Percentiles rank a stretch among this genome's conserved stretches.
These are phyloP conservation scores for Oldenlandia corymbosa DNA, from an alignment of 257 asterid genomes.

Conservation along the genomic window DNA sequence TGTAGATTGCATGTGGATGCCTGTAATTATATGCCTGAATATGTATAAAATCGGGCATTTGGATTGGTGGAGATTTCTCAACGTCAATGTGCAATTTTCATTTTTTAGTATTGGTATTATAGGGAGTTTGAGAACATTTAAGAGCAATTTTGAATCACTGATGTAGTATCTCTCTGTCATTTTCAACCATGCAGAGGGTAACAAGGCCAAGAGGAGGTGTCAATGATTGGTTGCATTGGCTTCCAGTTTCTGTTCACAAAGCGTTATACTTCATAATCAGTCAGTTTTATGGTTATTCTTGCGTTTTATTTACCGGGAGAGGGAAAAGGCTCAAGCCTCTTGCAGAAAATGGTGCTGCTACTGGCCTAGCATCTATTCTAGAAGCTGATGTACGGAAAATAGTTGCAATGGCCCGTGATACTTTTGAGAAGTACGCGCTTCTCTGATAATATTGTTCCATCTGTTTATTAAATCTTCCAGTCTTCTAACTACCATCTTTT, in stretches of 20 bases:
- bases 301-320: slow-evolving; percentile 40
- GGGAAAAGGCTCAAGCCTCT: slow-evolving; percentile 31
- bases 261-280: slow-evolving; percentile 56
- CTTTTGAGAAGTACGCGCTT: slow-evolving; percentile 69
- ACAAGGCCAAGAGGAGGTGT: slow-evolving; percentile 94
- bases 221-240: slow-evolving; percentile 92
- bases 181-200: slow-evolving; percentile 57
- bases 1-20: not conserved
- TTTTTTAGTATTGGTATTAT: not conserved
- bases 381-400: slow-evolving; percentile 83
- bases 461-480: not conserved
- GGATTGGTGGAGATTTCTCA: not conserved
- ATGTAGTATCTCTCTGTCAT: slow-evolving; percentile 2
- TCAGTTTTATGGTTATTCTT: slow-evolving; percentile 46
- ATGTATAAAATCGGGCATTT: no score
- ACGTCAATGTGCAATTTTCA: not conserved
- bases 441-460: not conserved
- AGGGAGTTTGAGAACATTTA: not conserved
- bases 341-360: slow-evolving; percentile 43
- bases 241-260: slow-evolving; percentile 87
- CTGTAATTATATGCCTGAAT: not conserved
- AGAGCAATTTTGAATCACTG: not conserved
- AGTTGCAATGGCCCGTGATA: slow-evolving; percentile 75
- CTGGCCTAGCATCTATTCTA: slow-evolving; percentile 69
- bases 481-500: not conserved